Conservation (phyloP, 1,284 basidiomycete species). For the Gymnopus androsaceus region DNA sequence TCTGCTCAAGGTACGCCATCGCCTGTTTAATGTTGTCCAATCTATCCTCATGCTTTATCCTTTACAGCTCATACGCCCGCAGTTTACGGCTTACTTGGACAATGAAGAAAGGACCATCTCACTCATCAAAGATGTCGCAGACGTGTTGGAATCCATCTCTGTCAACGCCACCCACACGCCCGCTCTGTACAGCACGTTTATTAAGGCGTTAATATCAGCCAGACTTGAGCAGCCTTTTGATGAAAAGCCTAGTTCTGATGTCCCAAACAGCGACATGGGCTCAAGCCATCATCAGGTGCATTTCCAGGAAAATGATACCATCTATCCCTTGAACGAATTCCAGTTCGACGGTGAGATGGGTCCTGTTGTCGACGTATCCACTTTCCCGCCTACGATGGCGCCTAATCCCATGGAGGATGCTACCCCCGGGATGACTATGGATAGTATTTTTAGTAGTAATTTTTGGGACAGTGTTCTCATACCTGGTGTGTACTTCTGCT, state of each 20-base stretch:
- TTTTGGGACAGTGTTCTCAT: conserved; percentile 87
- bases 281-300: conserved; percentile 12
- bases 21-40: background rate
- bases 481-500: conserved; percentile 65
- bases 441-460: conserved; percentile 71
- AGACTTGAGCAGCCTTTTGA: conserved; percentile 35
- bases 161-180: conserved; percentile 81
- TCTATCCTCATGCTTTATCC: conserved; percentile 11
- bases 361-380: conserved; percentile 73
- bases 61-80: conserved; percentile 73
- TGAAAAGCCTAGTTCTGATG: conserved; percentile 9
- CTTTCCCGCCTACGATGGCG: conserved; percentile 82
- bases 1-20: conserved; percentile 70
- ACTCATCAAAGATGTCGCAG: conserved; percentile 81
- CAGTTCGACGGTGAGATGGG: conserved; percentile 80
- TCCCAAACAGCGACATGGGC: conserved; percentile 14
- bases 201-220: conserved; percentile 75
- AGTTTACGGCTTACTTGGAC: conserved; percentile 77
- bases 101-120: conserved; percentile 70
- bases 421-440: conserved; percentile 68
- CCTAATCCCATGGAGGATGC: conserved; percentile 46
- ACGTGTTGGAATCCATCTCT: conserved; percentile 74
- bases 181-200: conserved; percentile 83
- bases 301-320: conserved; percentile 23
- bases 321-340: conserved; percentile 51